A percentile compares a stretch with the other conserved stretches of the same genome.
These are phyloP conservation scores for Botryotinia narcissicola DNA, from an alignment of 2,329 filamentous ascomycete species.

Conservation along the genomic window DNA sequence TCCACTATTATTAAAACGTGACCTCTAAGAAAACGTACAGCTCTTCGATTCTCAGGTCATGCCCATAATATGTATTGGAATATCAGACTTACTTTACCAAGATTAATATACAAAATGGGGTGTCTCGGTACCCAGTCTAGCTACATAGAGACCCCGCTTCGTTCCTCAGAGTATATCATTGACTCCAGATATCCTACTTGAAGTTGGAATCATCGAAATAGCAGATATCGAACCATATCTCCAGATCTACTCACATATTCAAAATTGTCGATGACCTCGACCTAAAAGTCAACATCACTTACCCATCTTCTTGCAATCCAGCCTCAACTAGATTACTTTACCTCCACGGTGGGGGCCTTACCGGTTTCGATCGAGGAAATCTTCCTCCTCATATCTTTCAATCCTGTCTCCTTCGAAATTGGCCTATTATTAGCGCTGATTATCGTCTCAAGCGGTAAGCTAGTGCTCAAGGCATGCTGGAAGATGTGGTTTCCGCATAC, in stretches of 20 bases:
- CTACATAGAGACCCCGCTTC: neutral
- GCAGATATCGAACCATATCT: neutral
- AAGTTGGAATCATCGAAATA: neutral
- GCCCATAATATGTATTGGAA: too few relatives aligned
- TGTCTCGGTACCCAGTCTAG: neutral
- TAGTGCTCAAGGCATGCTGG: neutral
- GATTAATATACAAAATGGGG: neutral
- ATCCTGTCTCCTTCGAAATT: neutral
- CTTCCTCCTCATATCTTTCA: constrained; percentile 1
- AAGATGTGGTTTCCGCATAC: constrained; percentile 3
- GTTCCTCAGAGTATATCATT: neutral
- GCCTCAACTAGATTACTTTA: neutral
- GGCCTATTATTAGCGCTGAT: neutral
- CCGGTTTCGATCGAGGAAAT: neutral
- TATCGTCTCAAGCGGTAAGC: neutral
- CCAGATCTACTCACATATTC: neutral
- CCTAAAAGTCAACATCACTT: neutral
- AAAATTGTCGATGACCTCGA: neutral
- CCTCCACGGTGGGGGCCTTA: neutral
- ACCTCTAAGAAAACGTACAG: too few relatives aligned
- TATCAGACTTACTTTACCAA: too few relatives aligned
- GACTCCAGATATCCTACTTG: neutral
- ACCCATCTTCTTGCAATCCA: neutral
- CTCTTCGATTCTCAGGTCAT: neutral
- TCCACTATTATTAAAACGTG: too few relatives aligned